Evolutionary conservation across 305 asterid genomes (phyloP), one percentile per base, ranked within the genome.

Genomic region (Rubia balearica): DNA sequence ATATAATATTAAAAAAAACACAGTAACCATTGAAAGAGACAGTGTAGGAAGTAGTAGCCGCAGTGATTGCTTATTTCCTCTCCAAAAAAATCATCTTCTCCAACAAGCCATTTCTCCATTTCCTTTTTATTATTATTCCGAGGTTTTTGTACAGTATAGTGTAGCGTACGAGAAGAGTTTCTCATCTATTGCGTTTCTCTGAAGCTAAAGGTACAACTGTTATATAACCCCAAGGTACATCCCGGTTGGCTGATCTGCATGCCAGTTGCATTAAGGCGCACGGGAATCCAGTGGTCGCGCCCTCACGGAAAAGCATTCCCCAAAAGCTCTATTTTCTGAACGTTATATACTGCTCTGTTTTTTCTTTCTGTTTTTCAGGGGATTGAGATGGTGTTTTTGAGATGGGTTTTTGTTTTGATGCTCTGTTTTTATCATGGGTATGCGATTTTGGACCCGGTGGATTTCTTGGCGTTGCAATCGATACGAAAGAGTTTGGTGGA

Each of bases 391-490:
- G 0, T 80, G 41, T 12, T 86, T 14, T 10, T 81, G 0, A 17
- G 79, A 30, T 30, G 33, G 33, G 33, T 36, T 67, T 70, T 76
- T 71, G 19, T 80, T 70, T 11, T 81, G 48, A 10, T 81, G 43
- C 55, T 77, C 21, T 22, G 72, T 22, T 65, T 74, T 10, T 36
- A 62, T 45, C 33, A 17, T 57, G 69, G 79, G 12, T 56, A 49
- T 59, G 90, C 95, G 22, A 88, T 91, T 70, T 78, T 91, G 36
- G 82, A 88, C 85, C 96, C 97, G 0, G 71, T 81, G 24, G 99
- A 94, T 85, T 94, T 94, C 83, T 75, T 94, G 75, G 96, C 97
- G 3, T 67, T 94, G 42, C 99, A 94, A 70, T 76, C 99, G 3
- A 83, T 94, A 42, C 76, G 87, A 1, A 91, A 91, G 75, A 70